A percentile compares a stretch with the other conserved stretches of the same genome.
These are phyloP conservation scores for Boletellus emodensis DNA, from an alignment of 768 basidiomycete species.

Conservation along the genomic window DNA sequence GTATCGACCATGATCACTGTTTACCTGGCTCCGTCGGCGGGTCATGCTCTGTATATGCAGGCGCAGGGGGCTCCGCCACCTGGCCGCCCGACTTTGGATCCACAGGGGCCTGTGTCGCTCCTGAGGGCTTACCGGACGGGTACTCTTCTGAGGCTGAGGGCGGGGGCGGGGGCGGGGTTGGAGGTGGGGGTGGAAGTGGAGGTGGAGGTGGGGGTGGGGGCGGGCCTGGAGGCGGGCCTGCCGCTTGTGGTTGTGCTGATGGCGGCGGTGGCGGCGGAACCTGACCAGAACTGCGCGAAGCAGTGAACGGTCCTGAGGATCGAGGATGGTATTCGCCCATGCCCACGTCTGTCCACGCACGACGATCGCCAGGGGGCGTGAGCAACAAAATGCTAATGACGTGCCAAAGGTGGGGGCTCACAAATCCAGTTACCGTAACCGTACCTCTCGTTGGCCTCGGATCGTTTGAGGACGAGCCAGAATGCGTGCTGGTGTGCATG, in stretches of 20 bases:
- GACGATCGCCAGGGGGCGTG: neutral
- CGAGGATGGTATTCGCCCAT: conserved; percentile 18
- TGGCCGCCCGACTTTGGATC: conserved; percentile 5
- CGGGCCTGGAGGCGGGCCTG: too few relatives aligned
- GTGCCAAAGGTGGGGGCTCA: conserved; percentile 3
- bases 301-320: too few relatives aligned
- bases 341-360: conserved; percentile 9
- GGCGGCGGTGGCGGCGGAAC: neutral
- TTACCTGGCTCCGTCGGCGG: neutral
- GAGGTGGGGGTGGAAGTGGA: too few relatives aligned
- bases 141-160: neutral
- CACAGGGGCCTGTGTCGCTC: neutral
- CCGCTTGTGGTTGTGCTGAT: neutral
- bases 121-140: neutral
- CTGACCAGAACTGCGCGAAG: too few relatives aligned
- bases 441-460: conserved; percentile 64
- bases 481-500: conserved; percentile 57
- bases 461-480: conserved; percentile 82
- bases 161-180: too few relatives aligned
- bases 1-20: neutral
- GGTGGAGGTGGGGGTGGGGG: too few relatives aligned
- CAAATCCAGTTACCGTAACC: conserved; percentile 24
- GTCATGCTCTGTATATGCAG: neutral
- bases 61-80: neutral
- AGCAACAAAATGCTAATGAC: neutral